Evolutionary conservation across 2,329 filamentous ascomycete genomes (phyloP).

Genomic region (Juglanconis juglandina): DNA sequence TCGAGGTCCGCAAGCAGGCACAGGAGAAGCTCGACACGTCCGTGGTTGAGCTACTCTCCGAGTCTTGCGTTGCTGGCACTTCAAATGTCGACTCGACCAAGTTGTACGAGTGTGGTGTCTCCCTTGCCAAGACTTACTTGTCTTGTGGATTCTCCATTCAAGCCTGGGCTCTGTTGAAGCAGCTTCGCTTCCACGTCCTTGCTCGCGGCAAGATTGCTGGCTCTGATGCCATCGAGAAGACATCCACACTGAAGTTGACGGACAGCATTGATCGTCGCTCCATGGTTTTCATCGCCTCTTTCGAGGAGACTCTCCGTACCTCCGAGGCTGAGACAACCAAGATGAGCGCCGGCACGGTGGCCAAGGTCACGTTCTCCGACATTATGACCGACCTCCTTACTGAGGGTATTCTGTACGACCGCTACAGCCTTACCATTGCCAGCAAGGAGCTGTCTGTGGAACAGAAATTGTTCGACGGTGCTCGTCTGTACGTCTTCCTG

Average conservation of each 20-base stretch:
- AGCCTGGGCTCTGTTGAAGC: conserved; percentile 19
- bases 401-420: conserved; percentile 19
- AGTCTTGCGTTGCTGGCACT: conserved; percentile 16
- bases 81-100: conserved; percentile 17
- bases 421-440: conserved; percentile 17
- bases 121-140: conserved; percentile 18
- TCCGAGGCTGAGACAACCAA: conserved; percentile 12
- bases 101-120: conserved; percentile 16
- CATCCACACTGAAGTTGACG: conserved; percentile 11
- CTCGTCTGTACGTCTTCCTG: conserved; percentile 19
- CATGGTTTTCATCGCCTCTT: conserved; percentile 19
- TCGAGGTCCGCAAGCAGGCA: conserved; percentile 18
- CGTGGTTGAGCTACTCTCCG: conserved; percentile 17
- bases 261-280: conserved; percentile 18
- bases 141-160: conserved; percentile 13
- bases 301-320: conserved; percentile 17
- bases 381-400: conserved; percentile 19
- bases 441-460: conserved; percentile 17
- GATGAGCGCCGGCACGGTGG: conserved; percentile 8
- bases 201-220: conserved; percentile 18
- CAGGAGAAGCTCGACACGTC: conserved; percentile 18
- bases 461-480: conserved; percentile 19
- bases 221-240: conserved; percentile 12
- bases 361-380: conserved; percentile 19
- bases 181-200: conserved; percentile 19